These are phyloP conservation scores for Coelastrella sp. DNA, from an alignment of 139 green algal species.

Conservation along the genomic window DNA sequence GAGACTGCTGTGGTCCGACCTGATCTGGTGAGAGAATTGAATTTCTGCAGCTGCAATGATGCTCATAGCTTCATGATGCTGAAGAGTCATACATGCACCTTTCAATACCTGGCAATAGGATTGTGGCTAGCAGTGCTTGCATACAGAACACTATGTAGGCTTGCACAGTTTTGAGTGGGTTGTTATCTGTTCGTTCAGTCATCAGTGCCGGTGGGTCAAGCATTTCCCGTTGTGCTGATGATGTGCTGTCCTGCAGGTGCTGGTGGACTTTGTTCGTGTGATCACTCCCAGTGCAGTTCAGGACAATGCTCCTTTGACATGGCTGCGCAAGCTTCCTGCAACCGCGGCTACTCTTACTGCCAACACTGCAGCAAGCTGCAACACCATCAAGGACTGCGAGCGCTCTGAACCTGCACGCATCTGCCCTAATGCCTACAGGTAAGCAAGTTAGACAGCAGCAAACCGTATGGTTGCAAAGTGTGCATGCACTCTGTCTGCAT, in stretches of 20 bases:
- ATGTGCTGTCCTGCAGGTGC: slow-evolving; percentile 33
- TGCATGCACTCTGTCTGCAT: not conserved
- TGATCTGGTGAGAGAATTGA: slow-evolving; percentile 61
- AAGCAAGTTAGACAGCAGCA: not conserved
- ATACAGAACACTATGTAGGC: too few species aligned
- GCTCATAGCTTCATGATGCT: not conserved
- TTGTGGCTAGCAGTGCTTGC: too few species aligned
- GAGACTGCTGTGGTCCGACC: slow-evolving; percentile 75
- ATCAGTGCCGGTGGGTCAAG: too few species aligned
- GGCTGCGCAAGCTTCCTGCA: slow-evolving; percentile 43
- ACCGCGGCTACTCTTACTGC: not conserved
- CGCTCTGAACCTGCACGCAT: slow-evolving; percentile 31
- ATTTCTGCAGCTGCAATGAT: not conserved
- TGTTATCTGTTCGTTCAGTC: too few species aligned
- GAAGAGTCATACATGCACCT: too few species aligned
- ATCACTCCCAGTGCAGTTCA: slow-evolving; percentile 36
- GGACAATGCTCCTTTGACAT: not conserved
- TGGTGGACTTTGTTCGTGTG: slow-evolving; percentile 65
- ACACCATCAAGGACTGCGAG: slow-evolving; percentile 37
- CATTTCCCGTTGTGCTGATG: not conserved
- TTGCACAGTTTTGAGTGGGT: too few species aligned
- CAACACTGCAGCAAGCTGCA: slow-evolving; percentile 6
- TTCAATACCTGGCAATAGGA: too few species aligned
- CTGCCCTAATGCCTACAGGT: slow-evolving; percentile 56
- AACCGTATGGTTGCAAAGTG: too few species aligned